These are phyloP conservation scores for Phytophthora ramorum DNA, from an alignment of 352 stramenopile species.

Conservation along the genomic window DNA sequence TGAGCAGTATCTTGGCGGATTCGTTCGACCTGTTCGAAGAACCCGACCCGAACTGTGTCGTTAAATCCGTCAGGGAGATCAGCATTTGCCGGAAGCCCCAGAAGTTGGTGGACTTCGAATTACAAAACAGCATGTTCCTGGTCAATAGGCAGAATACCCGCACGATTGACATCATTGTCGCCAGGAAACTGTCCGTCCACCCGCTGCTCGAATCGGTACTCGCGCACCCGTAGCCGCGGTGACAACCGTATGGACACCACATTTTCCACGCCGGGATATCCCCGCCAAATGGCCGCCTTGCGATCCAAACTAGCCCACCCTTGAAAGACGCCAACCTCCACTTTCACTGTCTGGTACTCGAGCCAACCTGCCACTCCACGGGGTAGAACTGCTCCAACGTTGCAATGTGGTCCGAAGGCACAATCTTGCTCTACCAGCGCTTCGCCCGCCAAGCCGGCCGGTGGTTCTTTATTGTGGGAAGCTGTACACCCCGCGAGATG, in stretches of 20 bases:
- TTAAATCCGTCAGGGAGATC: slow-evolving; percentile 3
- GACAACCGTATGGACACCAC: background rate
- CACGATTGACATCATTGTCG: background rate
- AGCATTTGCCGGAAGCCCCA: background rate
- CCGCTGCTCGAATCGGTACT: slow-evolving; percentile 5
- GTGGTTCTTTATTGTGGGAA: too few species aligned
- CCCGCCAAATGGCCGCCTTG: background rate
- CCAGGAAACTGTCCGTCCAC: background rate
- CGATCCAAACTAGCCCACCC: background rate
- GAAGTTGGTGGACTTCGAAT: slow-evolving; percentile 3
- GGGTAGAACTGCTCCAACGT: background rate
- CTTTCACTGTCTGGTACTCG: slow-evolving; percentile 1
- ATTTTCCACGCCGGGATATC: background rate
- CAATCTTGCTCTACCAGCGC: background rate
- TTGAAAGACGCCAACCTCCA: slow-evolving; percentile 1
- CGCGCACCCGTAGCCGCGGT: background rate
- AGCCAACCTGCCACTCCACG: background rate
- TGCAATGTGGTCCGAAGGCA: background rate
- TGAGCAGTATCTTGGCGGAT: background rate
- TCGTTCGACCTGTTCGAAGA: background rate
- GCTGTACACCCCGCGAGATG: too few species aligned
- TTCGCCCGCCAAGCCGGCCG: too few species aligned
- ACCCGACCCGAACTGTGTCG: background rate
- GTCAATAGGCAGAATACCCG: background rate
- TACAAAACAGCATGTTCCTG: background rate